Evolutionary conservation across 352 stramenopile genomes (phyloP), one percentile per base, ranked within the genome.

Genomic region (Phytopythium litorale): DNA sequence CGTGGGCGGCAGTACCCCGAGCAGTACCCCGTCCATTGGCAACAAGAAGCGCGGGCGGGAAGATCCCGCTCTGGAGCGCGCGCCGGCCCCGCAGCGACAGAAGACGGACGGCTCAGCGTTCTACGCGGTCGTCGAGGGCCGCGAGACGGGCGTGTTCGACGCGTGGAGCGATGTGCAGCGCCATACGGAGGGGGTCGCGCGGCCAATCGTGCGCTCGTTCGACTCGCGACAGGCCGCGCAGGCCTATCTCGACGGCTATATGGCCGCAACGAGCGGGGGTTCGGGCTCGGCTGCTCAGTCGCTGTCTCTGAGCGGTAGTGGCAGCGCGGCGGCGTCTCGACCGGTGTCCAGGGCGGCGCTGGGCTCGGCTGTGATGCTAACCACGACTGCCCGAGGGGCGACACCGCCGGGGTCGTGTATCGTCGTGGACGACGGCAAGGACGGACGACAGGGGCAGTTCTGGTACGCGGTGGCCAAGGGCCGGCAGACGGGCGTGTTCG

Each of bases 381-480:
- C 32, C 19, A 40, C 56, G 8, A 9, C 53, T 15, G n/a, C 9
- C 13, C 11, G 45, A 38, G 28, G 46, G 13, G 37, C 54, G 9
- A 43, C 43, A 6, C 19, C 19, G 35, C 51, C 28, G 19, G 56
- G 63, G 30, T 65, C 19, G 42, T 49, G 32, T 19, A 25, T 58
- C 3, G 53, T 58, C 15, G 32, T 58, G 0, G 53, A 58, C 33
- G 53, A 58, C 21, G 53, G 53, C 4, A 58, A 58, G 21, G 32
- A 30, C 3, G 15, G 5, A 0, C 19, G 13, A 19, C 25, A 12
- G 19, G 57, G 21, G 16, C 48, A 46, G 53, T 38, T 49, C 35
- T 86, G 70, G 67, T 91, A 89, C 52, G 81, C 73, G 9, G 77
- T 91, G 5, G 79, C 78, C 0, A 84, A 76, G 54, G 81, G 79